Evolutionary conservation across 2,329 filamentous ascomycete species (phyloP).

Genomic region (Pseudocercospora cruenta): DNA sequence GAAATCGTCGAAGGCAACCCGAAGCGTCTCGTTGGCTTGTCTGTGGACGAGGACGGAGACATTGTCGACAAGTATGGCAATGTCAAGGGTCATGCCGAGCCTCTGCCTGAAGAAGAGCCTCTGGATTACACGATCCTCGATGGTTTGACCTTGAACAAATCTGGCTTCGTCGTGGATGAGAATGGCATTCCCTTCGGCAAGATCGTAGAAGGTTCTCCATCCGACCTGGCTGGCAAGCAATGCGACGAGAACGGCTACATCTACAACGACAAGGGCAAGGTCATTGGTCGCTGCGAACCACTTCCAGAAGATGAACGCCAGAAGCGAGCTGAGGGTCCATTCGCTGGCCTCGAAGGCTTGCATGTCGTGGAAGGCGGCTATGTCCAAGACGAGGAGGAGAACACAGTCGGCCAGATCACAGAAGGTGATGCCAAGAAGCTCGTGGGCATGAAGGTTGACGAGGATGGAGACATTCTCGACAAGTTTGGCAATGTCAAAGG

Average conservation of each 20-base stretch:
- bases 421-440: slow-evolving; percentile 65
- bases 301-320: slow-evolving; percentile 62
- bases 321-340: slow-evolving; percentile 64
- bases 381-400: slow-evolving; percentile 76
- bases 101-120: slow-evolving; percentile 53
- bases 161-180: slow-evolving; percentile 60
- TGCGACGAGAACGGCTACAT: slow-evolving; percentile 61
- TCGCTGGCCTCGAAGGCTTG: slow-evolving; percentile 67
- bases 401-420: slow-evolving; percentile 61
- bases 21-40: slow-evolving; percentile 72
- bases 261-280: slow-evolving; percentile 60
- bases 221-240: slow-evolving; percentile 60
- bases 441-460: slow-evolving; percentile 62
- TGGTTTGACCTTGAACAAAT: slow-evolving; percentile 67
- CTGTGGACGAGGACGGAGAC: slow-evolving; percentile 81
- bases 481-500: slow-evolving; percentile 65
- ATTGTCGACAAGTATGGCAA: slow-evolving; percentile 75
- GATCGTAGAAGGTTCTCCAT: slow-evolving; percentile 60
- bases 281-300: slow-evolving; percentile 61
- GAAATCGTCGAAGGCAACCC: slow-evolving; percentile 57
- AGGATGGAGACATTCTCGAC: slow-evolving; percentile 66
- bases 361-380: slow-evolving; percentile 71
- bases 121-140: slow-evolving; percentile 62
- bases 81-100: slow-evolving; percentile 59
- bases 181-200: slow-evolving; percentile 60